Evolutionary conservation across 1,284 basidiomycete genomes (phyloP).

Genomic region (Cyathus pygmaeus): DNA sequence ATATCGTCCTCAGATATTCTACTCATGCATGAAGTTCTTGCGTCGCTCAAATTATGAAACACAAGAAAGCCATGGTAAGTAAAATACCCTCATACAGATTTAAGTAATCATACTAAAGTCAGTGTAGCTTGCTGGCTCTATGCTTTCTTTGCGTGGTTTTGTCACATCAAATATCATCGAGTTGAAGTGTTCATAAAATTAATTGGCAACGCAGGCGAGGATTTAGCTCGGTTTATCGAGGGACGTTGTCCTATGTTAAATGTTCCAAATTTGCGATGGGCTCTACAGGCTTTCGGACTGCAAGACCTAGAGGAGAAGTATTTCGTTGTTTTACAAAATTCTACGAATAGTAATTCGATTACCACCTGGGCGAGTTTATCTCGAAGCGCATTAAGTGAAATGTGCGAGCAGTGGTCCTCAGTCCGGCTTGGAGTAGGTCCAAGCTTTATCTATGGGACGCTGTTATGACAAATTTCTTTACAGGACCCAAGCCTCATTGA

Average conservation of each 20-base stretch:
- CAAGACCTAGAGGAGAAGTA: neutral
- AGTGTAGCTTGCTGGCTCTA: neutral
- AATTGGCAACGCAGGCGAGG: neutral
- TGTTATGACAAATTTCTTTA: no score
- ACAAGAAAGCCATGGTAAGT: neutral
- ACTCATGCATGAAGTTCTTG: neutral
- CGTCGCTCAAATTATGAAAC: neutral
- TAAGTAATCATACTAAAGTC: neutral
- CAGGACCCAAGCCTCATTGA: neutral
- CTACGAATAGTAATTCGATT: no score
- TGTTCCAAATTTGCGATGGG: neutral
- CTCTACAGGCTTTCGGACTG: neutral
- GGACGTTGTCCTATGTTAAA: neutral
- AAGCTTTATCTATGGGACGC: no score
- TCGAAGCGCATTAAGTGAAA: no score
- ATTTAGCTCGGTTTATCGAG: neutral
- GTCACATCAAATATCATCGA: neutral
- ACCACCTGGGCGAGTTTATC: no score
- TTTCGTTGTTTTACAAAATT: neutral
- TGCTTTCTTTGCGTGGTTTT: neutral
- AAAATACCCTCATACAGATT: neutral
- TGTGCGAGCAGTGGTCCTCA: no score
- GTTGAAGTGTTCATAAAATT: no score
- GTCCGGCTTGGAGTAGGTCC: no score
- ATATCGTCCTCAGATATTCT: neutral